Base-by-base conservation (phyloP, 2,329 filamentous ascomycete species). In the Xylariaceae sp. region DNA sequence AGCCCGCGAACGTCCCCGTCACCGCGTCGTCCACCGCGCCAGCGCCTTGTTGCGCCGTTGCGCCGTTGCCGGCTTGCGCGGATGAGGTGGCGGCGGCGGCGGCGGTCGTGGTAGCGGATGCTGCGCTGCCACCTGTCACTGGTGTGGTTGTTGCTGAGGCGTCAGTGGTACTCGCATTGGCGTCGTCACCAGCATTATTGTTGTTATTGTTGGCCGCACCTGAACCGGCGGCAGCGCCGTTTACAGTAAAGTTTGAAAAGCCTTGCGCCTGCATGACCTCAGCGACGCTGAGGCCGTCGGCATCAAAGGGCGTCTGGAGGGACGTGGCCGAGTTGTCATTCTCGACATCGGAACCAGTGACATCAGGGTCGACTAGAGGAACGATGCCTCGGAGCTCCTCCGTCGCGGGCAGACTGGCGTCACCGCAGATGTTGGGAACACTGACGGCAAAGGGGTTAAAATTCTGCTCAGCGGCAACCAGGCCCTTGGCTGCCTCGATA, bases 391-490 rank as follows among this genome's bases (percentile, higher is more conserved):
- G 79, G 29, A 90, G 82, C 52, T 78, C 79, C 20, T 73, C 72
- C 7, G 83, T 88, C 29, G 77, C 81, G 10, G 88, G 88, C 2
- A 90, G 81, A 21, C 78, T 75, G 1, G 85, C 74, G 61, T 90
- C 85, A 40, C 77, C 80, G 73, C 88, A 90, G 68, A 90, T 81
- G 59, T 79, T 83, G 18, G 84, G 86, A 32, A 84, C 78, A 65
- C 75, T 75, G 59, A 82, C 80, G 53, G 73, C 81, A 62, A 85
- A 89, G 49, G 85, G 85, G 76, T 89, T 89, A 77, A 88, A 88
- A 80, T 90, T 89, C 73, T 88, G 86, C 77, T 89, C 87, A 3
- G 87, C 86, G 21, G 82, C 81, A 14, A 89, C 86, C 40, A 89
- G 79, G 16, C 80, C 81, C 55, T 80, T 80, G 18, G 87, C 87